phyloP scores from a whole-genome alignment of 1,139 yeast genomes.

The Candida sp. region DNA sequence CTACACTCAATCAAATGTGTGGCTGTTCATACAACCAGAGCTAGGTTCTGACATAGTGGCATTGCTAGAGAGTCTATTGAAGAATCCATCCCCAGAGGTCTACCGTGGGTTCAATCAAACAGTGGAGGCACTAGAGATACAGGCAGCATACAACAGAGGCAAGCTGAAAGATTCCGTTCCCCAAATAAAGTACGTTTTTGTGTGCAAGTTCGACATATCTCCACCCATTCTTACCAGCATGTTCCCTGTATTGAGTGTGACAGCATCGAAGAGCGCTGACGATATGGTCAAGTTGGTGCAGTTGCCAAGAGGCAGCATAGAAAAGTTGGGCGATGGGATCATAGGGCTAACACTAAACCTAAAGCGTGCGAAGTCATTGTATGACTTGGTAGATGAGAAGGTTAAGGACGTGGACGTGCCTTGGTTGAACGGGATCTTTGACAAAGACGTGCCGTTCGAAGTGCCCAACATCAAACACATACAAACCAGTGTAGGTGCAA shows the following conservation, averaged over 20 bases:
- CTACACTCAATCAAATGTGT: conserved; percentile 48
- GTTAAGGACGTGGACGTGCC: conserved; percentile 47
- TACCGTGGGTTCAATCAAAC: conserved; percentile 61
- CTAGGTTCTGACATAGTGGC: conserved; percentile 43
- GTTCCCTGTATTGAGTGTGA: conserved; percentile 54
- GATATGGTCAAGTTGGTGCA: conserved; percentile 53
- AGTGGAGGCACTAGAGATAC: conserved; percentile 51
- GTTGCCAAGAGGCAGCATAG: conserved; percentile 52
- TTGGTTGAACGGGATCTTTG: conserved; percentile 44
- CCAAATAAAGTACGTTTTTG: conserved; percentile 47
- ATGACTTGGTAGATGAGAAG: conserved; percentile 29
- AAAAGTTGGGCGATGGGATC: conserved; percentile 18
- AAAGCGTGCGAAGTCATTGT: conserved; percentile 31
- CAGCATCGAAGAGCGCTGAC: conserved; percentile 38
- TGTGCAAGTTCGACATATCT: conserved; percentile 56
- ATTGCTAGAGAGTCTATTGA: conserved; percentile 38
- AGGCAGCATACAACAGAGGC: conserved; percentile 32
- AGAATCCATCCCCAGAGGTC: conserved; percentile 27
- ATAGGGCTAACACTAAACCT: conserved; percentile 29
- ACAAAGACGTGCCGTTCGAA: conserved; percentile 20
- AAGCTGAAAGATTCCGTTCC: conserved; percentile 12
- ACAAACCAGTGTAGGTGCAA: conserved; percentile 37
- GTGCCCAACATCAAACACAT: conserved; percentile 42
- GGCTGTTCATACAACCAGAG: conserved; percentile 55
- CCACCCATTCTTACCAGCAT: conserved; percentile 53